Percentiles rank a stretch among this genome's conserved stretches.
phyloP scores from a whole-genome alignment of 805 yeast species.

The Ogataea ganodermae region DNA sequence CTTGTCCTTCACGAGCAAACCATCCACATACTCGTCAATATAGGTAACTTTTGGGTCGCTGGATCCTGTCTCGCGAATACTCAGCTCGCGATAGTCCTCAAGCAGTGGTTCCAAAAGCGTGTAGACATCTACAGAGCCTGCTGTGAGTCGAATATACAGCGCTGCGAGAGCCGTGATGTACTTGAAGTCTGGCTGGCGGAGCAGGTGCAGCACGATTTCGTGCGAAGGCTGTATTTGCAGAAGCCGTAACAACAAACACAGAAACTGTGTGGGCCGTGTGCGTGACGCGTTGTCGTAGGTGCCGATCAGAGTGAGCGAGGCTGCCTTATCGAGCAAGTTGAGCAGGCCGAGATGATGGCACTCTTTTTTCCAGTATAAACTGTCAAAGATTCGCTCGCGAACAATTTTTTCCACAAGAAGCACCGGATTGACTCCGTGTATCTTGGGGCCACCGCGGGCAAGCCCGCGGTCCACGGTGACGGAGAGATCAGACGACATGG shows the following conservation, averaged over 20 bases:
- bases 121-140: constrained; percentile 48
- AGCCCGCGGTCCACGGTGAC: constrained; percentile 40
- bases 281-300: constrained; percentile 37
- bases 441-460: constrained; percentile 26
- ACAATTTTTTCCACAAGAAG: constrained; percentile 59
- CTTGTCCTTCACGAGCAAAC: constrained; percentile 53
- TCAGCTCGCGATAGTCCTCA: constrained; percentile 69
- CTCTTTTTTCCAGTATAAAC: constrained; percentile 57
- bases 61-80: constrained; percentile 41
- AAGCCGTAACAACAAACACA: constrained; percentile 75
- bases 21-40: constrained; percentile 78
- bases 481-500: constrained; percentile 7
- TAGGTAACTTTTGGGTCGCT: constrained; percentile 45
- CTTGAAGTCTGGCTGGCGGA: constrained; percentile 70
- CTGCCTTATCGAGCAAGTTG: constrained; percentile 48
- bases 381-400: constrained; percentile 56
- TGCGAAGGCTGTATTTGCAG: constrained; percentile 71
- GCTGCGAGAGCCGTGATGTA: constrained; percentile 71
- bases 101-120: constrained; percentile 53
- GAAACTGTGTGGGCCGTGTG: constrained; percentile 67
- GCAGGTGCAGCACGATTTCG: constrained; percentile 55
- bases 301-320: constrained; percentile 51
- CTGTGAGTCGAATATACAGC: constrained; percentile 57
- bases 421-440: constrained; percentile 51
- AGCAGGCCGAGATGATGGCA: constrained; percentile 49